Evolutionary conservation across 1,284 basidiomycete species (phyloP).

Genomic region (Gastroboletus turbinatus): DNA sequence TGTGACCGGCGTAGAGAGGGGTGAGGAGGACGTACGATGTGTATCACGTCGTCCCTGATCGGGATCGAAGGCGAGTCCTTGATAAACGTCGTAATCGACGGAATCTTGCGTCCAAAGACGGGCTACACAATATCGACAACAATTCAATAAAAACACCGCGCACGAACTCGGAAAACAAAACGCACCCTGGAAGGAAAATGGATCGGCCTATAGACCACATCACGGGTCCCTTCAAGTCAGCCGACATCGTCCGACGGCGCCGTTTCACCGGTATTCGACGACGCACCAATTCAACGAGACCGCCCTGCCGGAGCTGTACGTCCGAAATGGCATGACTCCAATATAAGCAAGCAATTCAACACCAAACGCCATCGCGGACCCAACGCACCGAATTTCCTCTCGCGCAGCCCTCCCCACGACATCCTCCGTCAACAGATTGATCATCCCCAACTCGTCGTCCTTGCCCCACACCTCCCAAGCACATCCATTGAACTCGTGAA

Average conservation of each 20-base stretch:
- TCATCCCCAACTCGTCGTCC: conserved; percentile 68
- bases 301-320: conserved; percentile 50
- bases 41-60: conserved; percentile 58
- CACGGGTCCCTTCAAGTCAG: background rate
- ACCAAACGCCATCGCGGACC: background rate
- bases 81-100: conserved; percentile 47
- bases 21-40: conserved; percentile 46
- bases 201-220: conserved; percentile 48
- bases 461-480: conserved; percentile 75
- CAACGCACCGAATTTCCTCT: conserved; percentile 60
- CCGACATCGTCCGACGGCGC: background rate
- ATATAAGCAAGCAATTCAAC: background rate
- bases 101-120: conserved; percentile 52
- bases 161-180: background rate
- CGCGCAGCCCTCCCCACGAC: conserved; percentile 59
- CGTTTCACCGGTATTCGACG: background rate
- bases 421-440: conserved; percentile 67
- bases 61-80: conserved; percentile 31
- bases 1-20: background rate
- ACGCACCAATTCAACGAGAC: conserved; percentile 64
- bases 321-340: background rate
- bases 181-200: conserved; percentile 64
- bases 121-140: conserved; percentile 41
- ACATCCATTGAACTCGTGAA: conserved; percentile 57
- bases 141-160: background rate